Evolutionary conservation across 2,329 filamentous ascomycete species (phyloP).

Genomic region (Sporothrix dimorphospora): DNA sequence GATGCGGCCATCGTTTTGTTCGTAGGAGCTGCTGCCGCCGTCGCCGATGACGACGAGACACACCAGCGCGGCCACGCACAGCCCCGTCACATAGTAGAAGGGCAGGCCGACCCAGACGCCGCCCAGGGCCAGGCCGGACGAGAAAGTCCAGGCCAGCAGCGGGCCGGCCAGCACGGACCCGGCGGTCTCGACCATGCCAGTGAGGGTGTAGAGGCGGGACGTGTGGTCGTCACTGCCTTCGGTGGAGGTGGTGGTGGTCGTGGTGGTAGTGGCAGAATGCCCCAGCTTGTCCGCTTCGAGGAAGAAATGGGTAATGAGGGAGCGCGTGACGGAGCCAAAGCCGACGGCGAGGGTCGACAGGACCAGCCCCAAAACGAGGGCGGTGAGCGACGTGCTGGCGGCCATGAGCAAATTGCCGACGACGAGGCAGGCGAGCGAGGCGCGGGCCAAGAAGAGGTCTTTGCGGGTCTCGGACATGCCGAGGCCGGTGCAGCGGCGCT

Average conservation of each 20-base stretch:
- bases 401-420: conserved; percentile 36
- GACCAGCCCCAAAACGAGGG: conserved; percentile 35
- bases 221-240: conserved; percentile 34
- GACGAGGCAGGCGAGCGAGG: conserved; percentile 34
- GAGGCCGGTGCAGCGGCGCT: conserved; percentile 34
- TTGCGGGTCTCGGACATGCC: conserved; percentile 35
- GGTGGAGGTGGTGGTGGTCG: not conserved
- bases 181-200: conserved; percentile 37
- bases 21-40: too few species aligned
- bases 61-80: conserved; percentile 26
- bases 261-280: too few species aligned
- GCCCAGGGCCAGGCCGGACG: conserved; percentile 35
- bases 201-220: conserved; percentile 39
- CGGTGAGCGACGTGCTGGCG: conserved; percentile 27
- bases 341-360: conserved; percentile 25
- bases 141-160: conserved; percentile 38
- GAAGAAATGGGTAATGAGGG: conserved; percentile 33
- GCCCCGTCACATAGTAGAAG: conserved; percentile 31
- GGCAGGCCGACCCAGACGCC: conserved; percentile 39
- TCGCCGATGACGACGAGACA: not conserved
- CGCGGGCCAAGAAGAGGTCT: conserved; percentile 37
- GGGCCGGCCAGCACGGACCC: conserved; percentile 37
- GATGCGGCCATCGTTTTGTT: too few species aligned
- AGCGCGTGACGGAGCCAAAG: conserved; percentile 34
- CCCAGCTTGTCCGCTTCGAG: not conserved